Evolutionary conservation across 495 filamentous ascomycete genomes (phyloP), one percentile per base, ranked within the genome.

Genomic region (Trichocladium uniseriatum): DNA sequence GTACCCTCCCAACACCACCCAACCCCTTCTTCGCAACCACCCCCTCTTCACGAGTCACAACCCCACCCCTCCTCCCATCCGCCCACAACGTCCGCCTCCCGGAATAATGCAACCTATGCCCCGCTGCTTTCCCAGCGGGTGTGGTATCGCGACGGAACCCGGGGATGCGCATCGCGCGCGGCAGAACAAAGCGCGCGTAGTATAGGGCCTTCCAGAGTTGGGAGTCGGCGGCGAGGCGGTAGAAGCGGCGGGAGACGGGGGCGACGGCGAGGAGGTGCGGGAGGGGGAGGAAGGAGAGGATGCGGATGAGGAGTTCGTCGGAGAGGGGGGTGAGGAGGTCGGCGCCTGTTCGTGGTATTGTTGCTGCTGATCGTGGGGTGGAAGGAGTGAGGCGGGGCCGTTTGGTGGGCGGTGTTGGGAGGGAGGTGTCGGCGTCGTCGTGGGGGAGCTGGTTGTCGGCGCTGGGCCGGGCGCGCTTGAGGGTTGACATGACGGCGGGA

Each of bases 191-290:
- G 52, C 84, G 81, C 28, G 80, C 75, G 69, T 95, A 95, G 69
- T 94, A 98, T 28, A 85, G 74, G 8, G 77, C 74, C 67, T 91
- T 95, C 92, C 92, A 98, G 41, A 98, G 69, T 61, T 95, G 87
- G 10, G 84, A 83, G 67, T 98, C 92, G 51, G 75, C 75, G 15
- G 86, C 75, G 13, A 98, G 71, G n/a, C 66, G 68, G 56, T 82
- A 74, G 58, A 95, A 87, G 35, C 81, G 84, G 38, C 69, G 81
- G n/a, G 88, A 95, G 21, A 94, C 66, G 39, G 84, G 87, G 55
- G 94, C 79, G 52, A 83, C 86, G 27, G 74, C 67, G 37, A 84
- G 70, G 21, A 98, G 74, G 22, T 85, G 79, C 1, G 70, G 63
- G 18, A 86, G 79, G 3, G 85, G 69, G 16, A 94, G 73, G 55